Conservation (phyloP, 352 stramenopile genomes). For the Pythium myriotylum region DNA sequence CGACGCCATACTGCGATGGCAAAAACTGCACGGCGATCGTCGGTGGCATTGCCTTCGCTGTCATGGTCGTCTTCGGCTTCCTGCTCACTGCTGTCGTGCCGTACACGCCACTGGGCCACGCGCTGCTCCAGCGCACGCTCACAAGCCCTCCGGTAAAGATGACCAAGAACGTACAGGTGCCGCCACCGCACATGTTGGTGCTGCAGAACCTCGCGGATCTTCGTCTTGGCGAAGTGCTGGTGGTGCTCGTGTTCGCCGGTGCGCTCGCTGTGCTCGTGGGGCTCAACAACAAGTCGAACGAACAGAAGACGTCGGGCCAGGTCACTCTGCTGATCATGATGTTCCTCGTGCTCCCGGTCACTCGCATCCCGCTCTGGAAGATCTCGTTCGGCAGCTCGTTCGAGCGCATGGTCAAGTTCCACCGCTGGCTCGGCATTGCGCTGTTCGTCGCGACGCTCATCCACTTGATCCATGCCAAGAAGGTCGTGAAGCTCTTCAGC, state of each 20-base stretch:
- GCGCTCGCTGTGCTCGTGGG: constrained; percentile 47
- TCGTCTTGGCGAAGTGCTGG: constrained; percentile 56
- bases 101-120: constrained; percentile 29
- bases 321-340: constrained; percentile 70
- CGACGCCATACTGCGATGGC: constrained; percentile 43
- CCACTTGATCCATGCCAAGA: constrained; percentile 53
- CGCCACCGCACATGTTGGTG: constrained; percentile 45
- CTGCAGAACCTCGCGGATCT: constrained; percentile 62
- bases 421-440: constrained; percentile 75
- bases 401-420: constrained; percentile 85
- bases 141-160: constrained; percentile 47
- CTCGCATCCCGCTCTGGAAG: constrained; percentile 63
- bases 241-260: constrained; percentile 67
- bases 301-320: constrained; percentile 53
- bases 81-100: constrained; percentile 47
- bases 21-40: constrained; percentile 73
- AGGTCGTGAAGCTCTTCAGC: constrained; percentile 43
- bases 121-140: constrained; percentile 56
- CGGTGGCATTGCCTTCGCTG: constrained; percentile 49
- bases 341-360: constrained; percentile 77
- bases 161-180: constrained; percentile 48
- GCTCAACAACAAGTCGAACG: constrained; percentile 36
- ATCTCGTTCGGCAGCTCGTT: constrained; percentile 76
- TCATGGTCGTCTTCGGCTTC: constrained; percentile 59
- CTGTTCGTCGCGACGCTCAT: constrained; percentile 61